Percentiles rank a stretch among this genome's conserved stretches.
Evolutionary conservation across 306 rosid species (phyloP).

Genomic region (Cucumis melo): DNA sequence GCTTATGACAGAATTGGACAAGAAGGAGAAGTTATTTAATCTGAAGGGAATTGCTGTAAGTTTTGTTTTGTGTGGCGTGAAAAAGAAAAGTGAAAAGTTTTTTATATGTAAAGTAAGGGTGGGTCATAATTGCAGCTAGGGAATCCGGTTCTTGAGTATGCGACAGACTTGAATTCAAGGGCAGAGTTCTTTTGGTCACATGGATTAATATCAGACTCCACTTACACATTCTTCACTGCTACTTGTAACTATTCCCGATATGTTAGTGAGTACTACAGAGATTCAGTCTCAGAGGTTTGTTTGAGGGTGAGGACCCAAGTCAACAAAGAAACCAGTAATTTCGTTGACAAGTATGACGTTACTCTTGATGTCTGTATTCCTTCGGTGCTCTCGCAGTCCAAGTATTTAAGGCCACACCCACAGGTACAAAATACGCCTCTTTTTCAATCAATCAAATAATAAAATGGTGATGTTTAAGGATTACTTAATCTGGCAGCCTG

Average conservation of each 20-base stretch:
- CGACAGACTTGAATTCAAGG: conserved; percentile 28
- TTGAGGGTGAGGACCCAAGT: conserved; percentile 57
- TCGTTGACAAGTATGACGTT: conserved; percentile 46
- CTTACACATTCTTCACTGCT: conserved; percentile 24
- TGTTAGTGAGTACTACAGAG: conserved; percentile 28
- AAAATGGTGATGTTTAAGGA: neutral
- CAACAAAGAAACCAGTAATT: conserved; percentile 58
- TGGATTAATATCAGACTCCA: conserved; percentile 34
- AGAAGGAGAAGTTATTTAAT: conserved; percentile 18
- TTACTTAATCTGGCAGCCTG: conserved; percentile 26
- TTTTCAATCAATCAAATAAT: conserved; percentile 2
- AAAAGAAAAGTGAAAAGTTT: neutral
- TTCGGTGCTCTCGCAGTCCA: conserved; percentile 50
- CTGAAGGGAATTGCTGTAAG: conserved; percentile 46
- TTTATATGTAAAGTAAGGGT: neutral
- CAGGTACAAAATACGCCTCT: conserved; percentile 16
- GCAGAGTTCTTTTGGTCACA: conserved; percentile 40
- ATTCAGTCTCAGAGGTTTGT: conserved; percentile 16
- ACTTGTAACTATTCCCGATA: conserved; percentile 32
- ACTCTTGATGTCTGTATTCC: conserved; percentile 77
- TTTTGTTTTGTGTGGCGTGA: neutral
- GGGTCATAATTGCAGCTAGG: neutral
- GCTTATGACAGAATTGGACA: conserved; percentile 28
- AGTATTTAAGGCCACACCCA: conserved; percentile 40
- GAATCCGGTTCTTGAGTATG: conserved; percentile 22